Conservation (phyloP, 176 grass and related monocot species). For the Carex myosuroides region DNA sequence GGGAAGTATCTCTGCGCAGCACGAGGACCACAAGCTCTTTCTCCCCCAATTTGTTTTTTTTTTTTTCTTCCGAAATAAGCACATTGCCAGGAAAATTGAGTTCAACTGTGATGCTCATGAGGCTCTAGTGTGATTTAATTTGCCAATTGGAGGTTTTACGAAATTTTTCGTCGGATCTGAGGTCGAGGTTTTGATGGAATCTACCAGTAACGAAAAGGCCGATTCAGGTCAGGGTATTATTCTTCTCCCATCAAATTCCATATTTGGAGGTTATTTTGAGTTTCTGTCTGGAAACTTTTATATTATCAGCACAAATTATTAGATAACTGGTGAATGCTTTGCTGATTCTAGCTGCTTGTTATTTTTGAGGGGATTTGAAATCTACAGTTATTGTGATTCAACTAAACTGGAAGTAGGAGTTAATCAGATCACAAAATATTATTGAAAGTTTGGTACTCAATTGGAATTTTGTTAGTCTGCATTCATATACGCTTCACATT, state of each 20-base stretch:
- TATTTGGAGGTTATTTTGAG: neutral
- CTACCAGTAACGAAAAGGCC: neutral
- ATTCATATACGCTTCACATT: neutral
- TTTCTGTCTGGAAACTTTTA: neutral
- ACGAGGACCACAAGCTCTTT: neutral
- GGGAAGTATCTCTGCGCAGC: neutral
- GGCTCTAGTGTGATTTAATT: neutral
- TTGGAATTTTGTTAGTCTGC: neutral
- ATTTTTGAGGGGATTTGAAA: neutral
- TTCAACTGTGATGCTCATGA: neutral
- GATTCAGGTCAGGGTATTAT: slow-evolving; percentile 6
- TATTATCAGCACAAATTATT: neutral
- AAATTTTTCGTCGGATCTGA: neutral
- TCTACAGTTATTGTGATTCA: neutral
- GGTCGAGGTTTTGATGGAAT: neutral
- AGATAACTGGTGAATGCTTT: neutral
- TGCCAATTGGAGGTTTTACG: neutral
- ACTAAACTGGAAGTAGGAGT: neutral
- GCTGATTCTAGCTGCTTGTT: neutral
- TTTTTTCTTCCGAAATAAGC: neutral
- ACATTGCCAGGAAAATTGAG: neutral
- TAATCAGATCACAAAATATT: neutral
- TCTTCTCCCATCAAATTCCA: neutral
- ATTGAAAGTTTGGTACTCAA: neutral
- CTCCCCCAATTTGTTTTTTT: neutral